phyloP scores from a whole-genome alignment of 2,329 filamentous ascomycete species.

The Polychaeton citri region DNA sequence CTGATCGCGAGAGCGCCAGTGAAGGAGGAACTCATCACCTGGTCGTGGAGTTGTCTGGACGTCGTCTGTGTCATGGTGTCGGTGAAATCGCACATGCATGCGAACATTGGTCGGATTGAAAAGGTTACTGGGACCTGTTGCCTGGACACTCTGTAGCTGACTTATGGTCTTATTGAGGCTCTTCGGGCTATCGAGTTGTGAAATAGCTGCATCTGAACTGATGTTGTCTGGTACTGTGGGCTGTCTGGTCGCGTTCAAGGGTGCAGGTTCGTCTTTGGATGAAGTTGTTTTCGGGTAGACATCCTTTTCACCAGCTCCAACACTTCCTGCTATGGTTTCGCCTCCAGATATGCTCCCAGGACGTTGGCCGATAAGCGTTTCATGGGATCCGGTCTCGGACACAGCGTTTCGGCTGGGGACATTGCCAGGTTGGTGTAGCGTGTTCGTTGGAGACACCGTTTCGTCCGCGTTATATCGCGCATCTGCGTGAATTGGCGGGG shows the following conservation, averaged over 20 bases:
- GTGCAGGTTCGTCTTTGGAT: not conserved
- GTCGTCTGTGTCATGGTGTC: slow-evolving; percentile 4
- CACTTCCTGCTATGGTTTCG: not conserved
- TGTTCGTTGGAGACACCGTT: not conserved
- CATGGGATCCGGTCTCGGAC: not conserved
- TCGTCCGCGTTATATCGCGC: not conserved
- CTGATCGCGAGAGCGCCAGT: slow-evolving; percentile 14
- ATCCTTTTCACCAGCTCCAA: not conserved
- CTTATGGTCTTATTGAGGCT: not conserved
- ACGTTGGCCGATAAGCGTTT: not conserved
- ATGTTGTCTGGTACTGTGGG: not conserved
- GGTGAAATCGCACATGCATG: slow-evolving; percentile 6
- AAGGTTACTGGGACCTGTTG: slow-evolving; percentile 5
- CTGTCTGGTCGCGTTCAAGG: not conserved
- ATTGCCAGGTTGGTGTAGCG: not conserved
- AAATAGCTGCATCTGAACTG: not conserved
- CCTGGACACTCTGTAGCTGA: slow-evolving; percentile 2
- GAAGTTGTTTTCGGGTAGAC: not conserved
- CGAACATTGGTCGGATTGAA: slow-evolving; percentile 9
- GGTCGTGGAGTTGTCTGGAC: not conserved
- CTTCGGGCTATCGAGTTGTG: not conserved
- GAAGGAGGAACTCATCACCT: slow-evolving; percentile 1
- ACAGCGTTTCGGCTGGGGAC: not conserved
- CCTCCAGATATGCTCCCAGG: not conserved
- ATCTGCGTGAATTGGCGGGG: not conserved